phyloP scores from a whole-genome alignment of 805 yeast species.

The Lachancea sp. region DNA sequence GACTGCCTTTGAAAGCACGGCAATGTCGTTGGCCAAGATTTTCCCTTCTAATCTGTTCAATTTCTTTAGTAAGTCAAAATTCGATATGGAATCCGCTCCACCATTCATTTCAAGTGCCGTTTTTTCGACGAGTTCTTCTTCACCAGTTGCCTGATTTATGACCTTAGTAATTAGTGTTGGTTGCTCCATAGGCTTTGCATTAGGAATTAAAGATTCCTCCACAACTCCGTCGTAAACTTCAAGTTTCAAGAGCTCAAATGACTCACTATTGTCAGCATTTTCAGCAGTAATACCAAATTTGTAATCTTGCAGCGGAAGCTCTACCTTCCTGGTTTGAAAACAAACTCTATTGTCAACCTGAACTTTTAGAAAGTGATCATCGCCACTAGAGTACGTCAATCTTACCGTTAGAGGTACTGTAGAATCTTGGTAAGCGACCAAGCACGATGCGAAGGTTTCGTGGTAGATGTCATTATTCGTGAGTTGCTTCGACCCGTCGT shows the following conservation, averaged over 20 bases:
- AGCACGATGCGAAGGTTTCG: constrained; percentile 48
- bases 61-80: constrained; percentile 26
- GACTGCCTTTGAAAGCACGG: constrained; percentile 21
- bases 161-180: constrained; percentile 42
- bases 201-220: constrained; percentile 52
- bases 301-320: constrained; percentile 38
- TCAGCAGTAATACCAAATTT: constrained; percentile 51
- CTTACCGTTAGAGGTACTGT: constrained; percentile 67
- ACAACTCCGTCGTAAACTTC: constrained; percentile 49
- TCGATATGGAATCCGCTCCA: constrained; percentile 18
- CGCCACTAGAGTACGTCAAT: constrained; percentile 45
- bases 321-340: constrained; percentile 53
- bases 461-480: constrained; percentile 24
- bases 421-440: constrained; percentile 56
- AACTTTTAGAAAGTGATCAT: constrained; percentile 46
- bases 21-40: constrained; percentile 32
- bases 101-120: constrained; percentile 19
- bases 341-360: constrained; percentile 68
- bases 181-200: constrained; percentile 41
- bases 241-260: constrained; percentile 58
- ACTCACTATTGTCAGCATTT: constrained; percentile 41
- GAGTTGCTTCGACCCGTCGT: constrained; percentile 47
- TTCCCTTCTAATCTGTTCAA: constrained; percentile 32
- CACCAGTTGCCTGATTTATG: constrained; percentile 33
- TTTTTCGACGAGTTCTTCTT: constrained; percentile 29